Conservation (phyloP, 2,329 filamentous ascomycete genomes). For the Sordariomycetes sp. region DNA sequence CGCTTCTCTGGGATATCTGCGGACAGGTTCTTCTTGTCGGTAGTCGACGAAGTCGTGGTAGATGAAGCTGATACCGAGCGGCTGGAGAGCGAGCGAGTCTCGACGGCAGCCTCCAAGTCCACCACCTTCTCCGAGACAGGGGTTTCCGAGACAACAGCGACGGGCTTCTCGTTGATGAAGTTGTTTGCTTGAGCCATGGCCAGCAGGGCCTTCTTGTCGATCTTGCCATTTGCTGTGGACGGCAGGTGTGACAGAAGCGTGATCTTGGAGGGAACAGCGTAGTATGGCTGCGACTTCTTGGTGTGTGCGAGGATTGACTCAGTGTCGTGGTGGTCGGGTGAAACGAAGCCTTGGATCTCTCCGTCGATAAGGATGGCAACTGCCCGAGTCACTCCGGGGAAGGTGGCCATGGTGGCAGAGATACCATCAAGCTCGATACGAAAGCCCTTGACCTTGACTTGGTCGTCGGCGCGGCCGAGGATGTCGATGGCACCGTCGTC, state of each 20-base stretch:
- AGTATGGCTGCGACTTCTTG: conserved; percentile 39
- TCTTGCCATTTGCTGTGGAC: conserved; percentile 45
- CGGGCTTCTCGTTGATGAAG: conserved; percentile 1
- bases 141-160: background rate
- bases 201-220: conserved; percentile 38
- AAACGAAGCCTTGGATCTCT: conserved; percentile 39
- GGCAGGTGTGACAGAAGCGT: conserved; percentile 33
- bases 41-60: conserved; percentile 18
- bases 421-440: conserved; percentile 32
- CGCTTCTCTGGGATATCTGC: conserved; percentile 30
- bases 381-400: conserved; percentile 19
- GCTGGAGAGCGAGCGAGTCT: conserved; percentile 17
- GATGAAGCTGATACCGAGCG: conserved; percentile 15
- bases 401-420: conserved; percentile 3
- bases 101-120: conserved; percentile 12
- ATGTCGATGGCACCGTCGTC: conserved; percentile 9
- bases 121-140: conserved; percentile 5
- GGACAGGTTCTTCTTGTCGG: conserved; percentile 19
- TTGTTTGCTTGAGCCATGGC: conserved; percentile 2
- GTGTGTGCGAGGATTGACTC: conserved; percentile 28
- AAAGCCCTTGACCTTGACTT: conserved; percentile 12
- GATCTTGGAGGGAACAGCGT: conserved; percentile 40
- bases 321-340: conserved; percentile 22
- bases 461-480: conserved; percentile 11
- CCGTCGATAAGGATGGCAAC: conserved; percentile 13